Conservation (phyloP, 176 grass and related monocot species). For the Triticum turgidum region DNA sequence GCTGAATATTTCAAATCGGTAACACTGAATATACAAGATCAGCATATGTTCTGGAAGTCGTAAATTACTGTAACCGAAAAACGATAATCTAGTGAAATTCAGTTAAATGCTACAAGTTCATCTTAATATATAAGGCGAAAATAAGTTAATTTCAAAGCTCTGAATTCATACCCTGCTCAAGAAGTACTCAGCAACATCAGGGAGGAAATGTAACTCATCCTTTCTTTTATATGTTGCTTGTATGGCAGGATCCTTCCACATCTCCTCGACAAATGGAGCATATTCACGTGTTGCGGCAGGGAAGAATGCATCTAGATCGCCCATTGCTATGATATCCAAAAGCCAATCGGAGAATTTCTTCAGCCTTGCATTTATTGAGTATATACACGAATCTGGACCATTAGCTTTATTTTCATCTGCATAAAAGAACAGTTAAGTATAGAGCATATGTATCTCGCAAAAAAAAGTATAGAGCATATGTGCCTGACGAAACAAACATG, state of each 20-base stretch:
- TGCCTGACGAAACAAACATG: background rate
- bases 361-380: constrained; percentile 86
- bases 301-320: constrained; percentile 93
- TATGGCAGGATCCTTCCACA: constrained; percentile 89
- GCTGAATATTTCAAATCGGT: background rate
- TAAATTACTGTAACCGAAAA: background rate
- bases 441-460: background rate
- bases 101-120: background rate
- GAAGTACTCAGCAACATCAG: constrained; percentile 86
- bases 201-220: constrained; percentile 82
- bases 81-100: background rate
- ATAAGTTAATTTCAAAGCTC: constrained; percentile 12
- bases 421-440: constrained; percentile 8
- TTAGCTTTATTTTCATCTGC: constrained; percentile 64
- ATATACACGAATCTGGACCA: constrained; percentile 52
- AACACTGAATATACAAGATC: background rate
- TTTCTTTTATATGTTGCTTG: constrained; percentile 93
- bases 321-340: constrained; percentile 97
- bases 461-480: background rate
- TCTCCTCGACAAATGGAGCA: constrained; percentile 89
- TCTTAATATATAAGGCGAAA: background rate
- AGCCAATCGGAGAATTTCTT: constrained; percentile 99
- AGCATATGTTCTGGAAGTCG: background rate
- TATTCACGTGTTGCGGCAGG: constrained; percentile 96
- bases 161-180: constrained; percentile 64